Conservation (phyloP, 805 yeast species). For the Yamadazyma paraphyllophila region DNA sequence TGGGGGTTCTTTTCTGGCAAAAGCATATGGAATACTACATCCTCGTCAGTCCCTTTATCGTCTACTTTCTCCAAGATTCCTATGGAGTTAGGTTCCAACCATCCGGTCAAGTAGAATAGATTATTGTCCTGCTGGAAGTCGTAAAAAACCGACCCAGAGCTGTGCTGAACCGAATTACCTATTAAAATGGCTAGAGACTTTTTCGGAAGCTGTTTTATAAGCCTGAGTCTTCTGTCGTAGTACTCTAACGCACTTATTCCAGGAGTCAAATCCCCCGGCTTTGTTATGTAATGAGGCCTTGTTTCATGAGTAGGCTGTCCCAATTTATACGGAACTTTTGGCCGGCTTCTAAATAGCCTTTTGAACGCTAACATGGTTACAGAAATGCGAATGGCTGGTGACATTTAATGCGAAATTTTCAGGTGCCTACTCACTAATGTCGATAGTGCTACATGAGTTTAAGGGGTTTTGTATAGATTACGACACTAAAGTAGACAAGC, state of each 20-base stretch:
- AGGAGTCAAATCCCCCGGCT: conserved; percentile 79
- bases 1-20: conserved; percentile 80
- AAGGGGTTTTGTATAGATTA: conserved; percentile 14
- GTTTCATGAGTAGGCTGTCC: conserved; percentile 92
- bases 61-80: conserved; percentile 62
- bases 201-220: conserved; percentile 58
- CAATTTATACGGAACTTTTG: conserved; percentile 33
- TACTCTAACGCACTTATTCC: conserved; percentile 86
- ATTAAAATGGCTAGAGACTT: conserved; percentile 70
- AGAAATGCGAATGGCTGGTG: background rate
- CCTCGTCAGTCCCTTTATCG: conserved; percentile 44
- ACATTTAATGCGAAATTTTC: conserved; percentile 1
- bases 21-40: conserved; percentile 67
- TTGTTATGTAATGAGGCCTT: conserved; percentile 67
- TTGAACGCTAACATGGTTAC: conserved; percentile 1
- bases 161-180: conserved; percentile 70
- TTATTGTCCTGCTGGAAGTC: conserved; percentile 92
- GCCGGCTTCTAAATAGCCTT: conserved; percentile 8
- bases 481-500: conserved; percentile 2
- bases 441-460: conserved; percentile 12
- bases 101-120: conserved; percentile 83
- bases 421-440: conserved; percentile 6
- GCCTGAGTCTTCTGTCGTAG: conserved; percentile 60
- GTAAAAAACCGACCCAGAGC: conserved; percentile 89
- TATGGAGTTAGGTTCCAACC: conserved; percentile 85